A percentile compares a stretch with the other conserved stretches of the same genome.
These are phyloP conservation scores for Meredithiella fracta DNA, from an alignment of 2,329 filamentous ascomycete genomes.

Conservation along the genomic window DNA sequence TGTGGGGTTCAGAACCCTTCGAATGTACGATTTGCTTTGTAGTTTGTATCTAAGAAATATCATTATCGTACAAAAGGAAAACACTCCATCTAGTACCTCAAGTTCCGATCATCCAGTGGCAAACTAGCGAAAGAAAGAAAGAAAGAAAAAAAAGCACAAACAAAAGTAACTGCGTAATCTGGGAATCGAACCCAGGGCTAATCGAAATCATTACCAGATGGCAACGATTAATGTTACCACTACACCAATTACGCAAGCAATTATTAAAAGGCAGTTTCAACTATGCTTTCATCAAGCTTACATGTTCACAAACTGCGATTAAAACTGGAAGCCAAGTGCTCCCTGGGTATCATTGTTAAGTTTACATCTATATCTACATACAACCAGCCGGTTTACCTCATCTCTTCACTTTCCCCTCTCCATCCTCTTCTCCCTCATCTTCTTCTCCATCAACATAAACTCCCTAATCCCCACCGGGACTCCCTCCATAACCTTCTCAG, in stretches of 20 bases:
- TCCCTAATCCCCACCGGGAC: slow-evolving; percentile 87
- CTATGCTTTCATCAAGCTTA: too few relatives aligned
- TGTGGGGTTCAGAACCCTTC: too few relatives aligned
- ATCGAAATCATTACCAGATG: neutral
- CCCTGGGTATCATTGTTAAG: neutral
- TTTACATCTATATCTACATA: neutral
- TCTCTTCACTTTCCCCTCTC: slow-evolving; percentile 17
- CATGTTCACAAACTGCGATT: too few relatives aligned
- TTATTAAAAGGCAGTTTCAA: neutral
- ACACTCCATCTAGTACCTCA: too few relatives aligned
- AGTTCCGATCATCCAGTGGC: too few relatives aligned
- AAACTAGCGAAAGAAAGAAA: too few relatives aligned
- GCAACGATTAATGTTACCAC: neutral
- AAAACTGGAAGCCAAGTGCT: too few relatives aligned
- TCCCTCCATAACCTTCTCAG: slow-evolving; percentile 44
- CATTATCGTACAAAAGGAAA: too few relatives aligned
- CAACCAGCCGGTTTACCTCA: neutral
- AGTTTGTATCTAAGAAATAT: too few relatives aligned
- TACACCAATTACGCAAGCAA: neutral
- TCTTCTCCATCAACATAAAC: slow-evolving; percentile 96
- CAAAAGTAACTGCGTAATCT: slow-evolving; percentile 1
- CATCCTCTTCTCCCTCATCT: slow-evolving; percentile 57
- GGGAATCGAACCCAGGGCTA: neutral
- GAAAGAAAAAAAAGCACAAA: neutral
- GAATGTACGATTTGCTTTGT: too few relatives aligned